phyloP scores from a whole-genome alignment of 257 asterid species.

The Solanum etuberosum region DNA sequence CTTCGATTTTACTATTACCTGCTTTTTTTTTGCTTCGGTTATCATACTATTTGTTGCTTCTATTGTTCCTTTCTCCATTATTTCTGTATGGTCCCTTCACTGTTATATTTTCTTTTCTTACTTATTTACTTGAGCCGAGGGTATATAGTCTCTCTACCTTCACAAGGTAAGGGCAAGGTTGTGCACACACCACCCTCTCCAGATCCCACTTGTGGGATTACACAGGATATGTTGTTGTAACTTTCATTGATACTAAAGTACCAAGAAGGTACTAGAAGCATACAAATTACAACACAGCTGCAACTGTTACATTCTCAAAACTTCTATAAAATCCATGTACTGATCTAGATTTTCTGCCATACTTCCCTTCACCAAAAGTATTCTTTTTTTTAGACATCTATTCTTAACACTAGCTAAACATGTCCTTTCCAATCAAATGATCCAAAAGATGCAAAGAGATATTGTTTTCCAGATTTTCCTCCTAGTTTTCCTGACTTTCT shows the following conservation, averaged over 20 bases:
- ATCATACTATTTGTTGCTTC: background rate
- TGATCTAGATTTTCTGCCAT: background rate
- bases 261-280: background rate
- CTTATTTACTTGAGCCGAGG: background rate
- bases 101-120: background rate
- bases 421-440: background rate
- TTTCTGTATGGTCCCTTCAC: background rate
- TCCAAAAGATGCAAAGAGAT: background rate
- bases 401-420: background rate
- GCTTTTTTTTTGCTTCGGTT: background rate
- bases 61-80: background rate
- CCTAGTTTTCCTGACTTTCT: background rate
- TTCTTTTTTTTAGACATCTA: background rate
- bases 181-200: background rate
- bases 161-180: background rate
- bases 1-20: background rate
- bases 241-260: background rate
- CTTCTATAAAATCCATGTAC: background rate
- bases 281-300: background rate
- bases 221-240: background rate
- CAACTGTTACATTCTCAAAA: background rate
- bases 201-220: background rate
- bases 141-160: background rate
- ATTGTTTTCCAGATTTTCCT: background rate
- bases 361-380: background rate